phyloP scores from a whole-genome alignment of 306 rosid genomes.

The Casuarina glauca region DNA sequence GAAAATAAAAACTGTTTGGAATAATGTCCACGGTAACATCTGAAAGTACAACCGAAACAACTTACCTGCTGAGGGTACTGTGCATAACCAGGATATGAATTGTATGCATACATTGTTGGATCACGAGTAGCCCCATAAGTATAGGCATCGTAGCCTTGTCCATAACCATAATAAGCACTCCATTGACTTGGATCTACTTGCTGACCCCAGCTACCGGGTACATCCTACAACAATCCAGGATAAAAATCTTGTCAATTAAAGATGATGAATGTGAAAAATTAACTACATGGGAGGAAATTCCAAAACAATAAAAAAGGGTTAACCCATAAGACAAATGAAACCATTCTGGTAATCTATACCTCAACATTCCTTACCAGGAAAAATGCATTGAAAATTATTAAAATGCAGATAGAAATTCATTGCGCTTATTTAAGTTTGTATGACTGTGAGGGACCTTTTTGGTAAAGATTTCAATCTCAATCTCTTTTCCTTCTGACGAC shows the following conservation, averaged over 20 bases:
- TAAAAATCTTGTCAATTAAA: conserved; percentile 16
- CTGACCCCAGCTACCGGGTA: conserved; percentile 66
- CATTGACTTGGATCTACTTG: conserved; percentile 82
- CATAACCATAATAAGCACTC: conserved; percentile 81
- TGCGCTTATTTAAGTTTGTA: neutral
- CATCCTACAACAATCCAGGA: conserved; percentile 46
- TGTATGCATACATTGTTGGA: conserved; percentile 74
- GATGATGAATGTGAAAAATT: neutral
- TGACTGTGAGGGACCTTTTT: neutral
- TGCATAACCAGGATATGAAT: conserved; percentile 74
- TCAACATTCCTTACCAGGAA: neutral
- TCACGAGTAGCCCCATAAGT: conserved; percentile 70
- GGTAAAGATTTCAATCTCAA: neutral
- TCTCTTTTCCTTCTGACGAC: neutral
- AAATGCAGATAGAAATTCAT: neutral
- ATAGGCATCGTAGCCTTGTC: conserved; percentile 87
- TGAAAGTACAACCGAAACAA: conserved; percentile 18
- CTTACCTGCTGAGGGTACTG: conserved; percentile 83
- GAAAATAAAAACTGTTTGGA: neutral
- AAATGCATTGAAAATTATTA: neutral
- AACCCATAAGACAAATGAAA: neutral
- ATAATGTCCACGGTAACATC: neutral
- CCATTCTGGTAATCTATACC: neutral
- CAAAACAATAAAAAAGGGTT: neutral
- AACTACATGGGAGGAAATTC: neutral